Evolutionary conservation across 2,329 filamentous ascomycete species (phyloP), one percentile per base, ranked within the genome.

Genomic region (Gaeumannomyces sp.): DNA sequence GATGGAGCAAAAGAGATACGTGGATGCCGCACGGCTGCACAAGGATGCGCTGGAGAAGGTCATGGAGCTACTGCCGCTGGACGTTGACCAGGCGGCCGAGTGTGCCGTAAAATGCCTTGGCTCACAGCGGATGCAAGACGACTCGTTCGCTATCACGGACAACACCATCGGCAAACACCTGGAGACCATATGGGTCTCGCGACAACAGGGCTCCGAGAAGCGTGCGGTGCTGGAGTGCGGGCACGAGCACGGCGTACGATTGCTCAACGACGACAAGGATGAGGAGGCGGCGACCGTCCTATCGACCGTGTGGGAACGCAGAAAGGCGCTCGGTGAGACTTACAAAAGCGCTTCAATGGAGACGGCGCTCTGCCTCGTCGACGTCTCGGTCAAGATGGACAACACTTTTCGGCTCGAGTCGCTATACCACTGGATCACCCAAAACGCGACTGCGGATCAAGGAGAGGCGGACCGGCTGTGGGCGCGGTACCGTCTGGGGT

Each of bases 401-500:
- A 63, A 63, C 50, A 27, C 63, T 10, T 29, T 56, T 22, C 60
- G 61, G 14, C 60, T 65, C 16, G 64, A 65, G 29, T 59, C 28
- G 25, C 61, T 65, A 0, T 65, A 63, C 58, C 64, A 62, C 57
- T 65, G 64, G 64, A 63, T 65, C 38, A 63, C 61, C 7, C 53
- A 59, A 33, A 65, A 65, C 45, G 61, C 61, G 3, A 63, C 53
- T 13, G 19, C 61, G 27, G 60, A 65, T 7, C 64, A 65, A 29
- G 31, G 31, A 2, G 38, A 63, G 35, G 31, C 38, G 19, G 64
- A 65, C 11, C 33, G 61, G 19, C 38, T 63, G 28, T 65, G 64
- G 64, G 53, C 59, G 29, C 64, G 61, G 14, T 65, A 65, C 45
- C 61, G 61, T 8, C 61, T 65, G n/a, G 64, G 61, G n/a, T 63